Conservation (phyloP, 371 early-diverging fungal genomes). For the Funneliformis caledonium region DNA sequence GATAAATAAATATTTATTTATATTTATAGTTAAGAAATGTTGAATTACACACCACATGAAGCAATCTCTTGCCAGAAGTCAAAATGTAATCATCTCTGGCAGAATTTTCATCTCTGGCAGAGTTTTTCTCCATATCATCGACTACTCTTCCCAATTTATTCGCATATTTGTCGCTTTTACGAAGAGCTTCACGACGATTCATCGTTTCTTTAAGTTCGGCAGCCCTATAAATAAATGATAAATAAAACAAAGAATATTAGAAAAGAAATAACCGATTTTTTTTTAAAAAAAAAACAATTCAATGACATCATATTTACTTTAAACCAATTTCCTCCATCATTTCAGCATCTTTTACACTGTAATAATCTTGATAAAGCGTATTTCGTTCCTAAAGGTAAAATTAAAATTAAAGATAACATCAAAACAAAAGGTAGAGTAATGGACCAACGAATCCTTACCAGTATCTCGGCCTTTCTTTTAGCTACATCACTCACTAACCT, state of each 20-base stretch:
- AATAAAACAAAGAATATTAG: neutral
- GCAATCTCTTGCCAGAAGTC: slow-evolving; percentile 33
- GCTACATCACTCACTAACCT: slow-evolving; percentile 48
- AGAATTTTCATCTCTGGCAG: slow-evolving; percentile 4
- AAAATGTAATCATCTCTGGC: slow-evolving; percentile 14
- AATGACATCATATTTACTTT: slow-evolving; percentile 16
- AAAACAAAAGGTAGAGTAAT: neutral
- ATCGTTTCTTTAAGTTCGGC: slow-evolving; percentile 28
- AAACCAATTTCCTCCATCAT: slow-evolving; percentile 22
- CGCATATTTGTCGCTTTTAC: slow-evolving; percentile 37
- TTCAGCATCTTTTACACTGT: slow-evolving; percentile 42
- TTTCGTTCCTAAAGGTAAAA: slow-evolving; percentile 26
- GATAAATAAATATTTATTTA: neutral
- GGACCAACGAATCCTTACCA: slow-evolving; percentile 11
- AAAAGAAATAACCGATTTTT: neutral
- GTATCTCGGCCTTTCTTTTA: slow-evolving; percentile 43
- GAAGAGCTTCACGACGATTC: slow-evolving; percentile 34
- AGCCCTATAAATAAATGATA: slow-evolving; percentile 25
- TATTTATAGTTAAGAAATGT: neutral
- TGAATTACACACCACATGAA: slow-evolving; percentile 32
- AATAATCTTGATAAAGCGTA: slow-evolving; percentile 31
- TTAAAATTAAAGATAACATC: neutral
- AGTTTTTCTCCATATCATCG: slow-evolving; percentile 38
- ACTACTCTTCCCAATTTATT: slow-evolving; percentile 35
- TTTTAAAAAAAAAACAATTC: neutral